Conservation (phyloP, 1,284 basidiomycete species). For the Afroboletus lepidellus region DNA sequence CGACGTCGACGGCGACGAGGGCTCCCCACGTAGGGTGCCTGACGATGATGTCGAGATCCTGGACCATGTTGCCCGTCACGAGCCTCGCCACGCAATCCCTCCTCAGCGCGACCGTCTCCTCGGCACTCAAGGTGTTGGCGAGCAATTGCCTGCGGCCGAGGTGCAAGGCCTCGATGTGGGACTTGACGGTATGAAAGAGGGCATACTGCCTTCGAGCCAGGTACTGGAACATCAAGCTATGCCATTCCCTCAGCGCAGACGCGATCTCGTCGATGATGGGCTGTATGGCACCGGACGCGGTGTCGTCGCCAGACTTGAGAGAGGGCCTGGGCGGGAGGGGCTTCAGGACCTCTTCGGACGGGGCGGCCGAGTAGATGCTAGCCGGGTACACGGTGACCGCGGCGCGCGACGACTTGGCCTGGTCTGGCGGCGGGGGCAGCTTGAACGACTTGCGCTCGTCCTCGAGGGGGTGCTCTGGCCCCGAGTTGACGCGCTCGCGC, state of each 20-base stretch:
- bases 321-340: slow-evolving; percentile 90
- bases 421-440: slow-evolving; percentile 69
- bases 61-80: slow-evolving; percentile 88
- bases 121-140: slow-evolving; percentile 82
- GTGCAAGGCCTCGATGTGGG: slow-evolving; percentile 90
- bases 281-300: slow-evolving; percentile 75
- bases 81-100: slow-evolving; percentile 87
- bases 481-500: slow-evolving; percentile 46
- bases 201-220: slow-evolving; percentile 87
- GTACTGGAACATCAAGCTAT: slow-evolving; percentile 88
- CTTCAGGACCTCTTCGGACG: slow-evolving; percentile 66
- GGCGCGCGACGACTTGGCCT: slow-evolving; percentile 67
- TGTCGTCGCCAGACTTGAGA: slow-evolving; percentile 91
- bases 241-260: slow-evolving; percentile 94
- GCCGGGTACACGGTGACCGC: slow-evolving; percentile 66
- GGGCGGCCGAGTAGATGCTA: slow-evolving; percentile 65
- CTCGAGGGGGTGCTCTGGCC: slow-evolving; percentile 39
- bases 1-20: slow-evolving; percentile 81
- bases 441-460: slow-evolving; percentile 61
- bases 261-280: slow-evolving; percentile 98
- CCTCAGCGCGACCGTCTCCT: slow-evolving; percentile 83
- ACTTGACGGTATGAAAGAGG: slow-evolving; percentile 83
- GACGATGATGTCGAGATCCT: slow-evolving; percentile 93
- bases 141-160: slow-evolving; percentile 87
- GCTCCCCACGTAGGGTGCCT: slow-evolving; percentile 90